These are phyloP conservation scores for Aspergillus persii DNA, from an alignment of 2,329 filamentous ascomycete species.

Conservation along the genomic window DNA sequence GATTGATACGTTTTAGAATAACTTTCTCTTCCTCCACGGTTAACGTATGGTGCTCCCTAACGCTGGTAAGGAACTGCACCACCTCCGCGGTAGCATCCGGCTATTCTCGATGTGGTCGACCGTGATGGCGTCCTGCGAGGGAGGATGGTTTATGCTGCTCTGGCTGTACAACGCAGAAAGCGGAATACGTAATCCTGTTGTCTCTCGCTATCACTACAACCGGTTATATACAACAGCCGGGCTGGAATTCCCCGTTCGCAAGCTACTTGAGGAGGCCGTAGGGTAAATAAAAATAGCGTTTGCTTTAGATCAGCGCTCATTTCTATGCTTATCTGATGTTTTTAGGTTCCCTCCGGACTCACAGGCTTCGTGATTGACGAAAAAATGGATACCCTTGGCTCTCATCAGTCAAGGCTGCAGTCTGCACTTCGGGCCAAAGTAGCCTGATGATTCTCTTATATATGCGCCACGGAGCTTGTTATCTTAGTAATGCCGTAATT, in stretches of 20 bases:
- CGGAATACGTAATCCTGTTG: background rate
- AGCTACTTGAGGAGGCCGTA: background rate
- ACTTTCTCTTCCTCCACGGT: conserved; percentile 50
- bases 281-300: background rate
- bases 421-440: background rate
- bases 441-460: background rate
- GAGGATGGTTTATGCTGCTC: background rate
- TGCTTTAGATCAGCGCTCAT: background rate
- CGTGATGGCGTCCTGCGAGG: conserved; percentile 11
- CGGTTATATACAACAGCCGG: background rate
- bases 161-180: background rate
- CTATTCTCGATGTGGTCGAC: background rate
- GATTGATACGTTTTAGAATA: conserved; percentile 44
- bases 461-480: background rate
- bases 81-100: conserved; percentile 5
- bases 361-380: background rate
- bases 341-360: background rate
- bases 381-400: background rate
- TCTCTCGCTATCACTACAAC: background rate
- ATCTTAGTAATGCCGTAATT: background rate
- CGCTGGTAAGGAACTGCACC: conserved; percentile 11
- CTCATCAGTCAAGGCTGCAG: background rate
- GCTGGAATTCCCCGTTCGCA: background rate
- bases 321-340: background rate
- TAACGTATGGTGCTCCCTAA: conserved; percentile 29